These are phyloP conservation scores for Kokia cookei DNA, from an alignment of 441 rosid species.

Conservation along the genomic window DNA sequence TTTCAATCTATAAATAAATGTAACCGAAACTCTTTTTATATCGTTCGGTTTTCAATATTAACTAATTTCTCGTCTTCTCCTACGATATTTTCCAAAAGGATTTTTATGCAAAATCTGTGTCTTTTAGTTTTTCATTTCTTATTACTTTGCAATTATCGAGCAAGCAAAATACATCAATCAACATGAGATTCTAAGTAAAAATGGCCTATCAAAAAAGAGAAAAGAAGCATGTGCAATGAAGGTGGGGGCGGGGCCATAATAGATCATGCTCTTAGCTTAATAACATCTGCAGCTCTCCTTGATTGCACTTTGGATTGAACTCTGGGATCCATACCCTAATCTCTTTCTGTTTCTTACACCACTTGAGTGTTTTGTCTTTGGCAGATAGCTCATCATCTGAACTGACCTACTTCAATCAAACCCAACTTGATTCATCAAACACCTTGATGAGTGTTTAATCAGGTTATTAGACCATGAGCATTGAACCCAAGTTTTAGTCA, in stretches of 20 bases:
- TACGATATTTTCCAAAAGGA: too few species aligned
- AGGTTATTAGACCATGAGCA: neutral
- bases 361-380: neutral
- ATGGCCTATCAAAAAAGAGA: constrained; percentile 6
- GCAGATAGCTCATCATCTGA: neutral
- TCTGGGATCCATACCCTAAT: constrained; percentile 12
- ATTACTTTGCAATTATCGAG: neutral
- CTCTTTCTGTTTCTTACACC: neutral
- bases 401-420: neutral
- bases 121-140: neutral
- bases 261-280: neutral
- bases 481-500: neutral
- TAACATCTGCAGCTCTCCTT: neutral
- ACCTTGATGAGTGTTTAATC: neutral
- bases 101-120: too few species aligned
- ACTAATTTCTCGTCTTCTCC: too few species aligned
- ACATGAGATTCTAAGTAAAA: constrained; percentile 6
- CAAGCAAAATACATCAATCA: neutral
- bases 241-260: neutral
- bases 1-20: too few species aligned
- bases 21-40: too few species aligned
- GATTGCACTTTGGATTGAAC: constrained; percentile 21
- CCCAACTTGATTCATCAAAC: neutral
- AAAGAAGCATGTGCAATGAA: neutral
- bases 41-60: too few species aligned